phyloP scores from a whole-genome alignment of 2,329 filamentous ascomycete species.

The Sporothrix inflata region DNA sequence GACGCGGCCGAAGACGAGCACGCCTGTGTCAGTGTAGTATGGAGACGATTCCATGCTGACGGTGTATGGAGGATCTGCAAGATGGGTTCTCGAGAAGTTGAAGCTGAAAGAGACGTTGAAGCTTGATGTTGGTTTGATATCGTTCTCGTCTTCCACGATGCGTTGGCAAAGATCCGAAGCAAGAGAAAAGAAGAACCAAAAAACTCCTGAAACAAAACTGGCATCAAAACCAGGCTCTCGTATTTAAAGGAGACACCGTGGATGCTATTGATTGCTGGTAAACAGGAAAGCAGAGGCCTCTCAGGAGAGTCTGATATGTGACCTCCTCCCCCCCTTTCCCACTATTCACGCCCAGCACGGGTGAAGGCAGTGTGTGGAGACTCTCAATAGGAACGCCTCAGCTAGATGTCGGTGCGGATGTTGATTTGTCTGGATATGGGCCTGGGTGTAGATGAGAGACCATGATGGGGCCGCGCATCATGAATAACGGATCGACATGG shows the following conservation, averaged over 20 bases:
- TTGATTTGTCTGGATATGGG: background rate
- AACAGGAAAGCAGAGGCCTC: background rate
- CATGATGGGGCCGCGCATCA: slow-evolving; percentile 17
- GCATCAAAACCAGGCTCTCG: background rate
- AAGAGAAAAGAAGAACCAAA: background rate
- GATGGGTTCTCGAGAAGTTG: too few species aligned
- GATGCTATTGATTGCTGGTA: background rate
- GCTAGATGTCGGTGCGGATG: background rate
- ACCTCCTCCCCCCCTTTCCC: background rate
- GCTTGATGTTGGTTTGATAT: background rate
- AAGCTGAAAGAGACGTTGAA: background rate
- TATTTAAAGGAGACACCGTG: background rate
- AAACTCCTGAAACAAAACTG: background rate
- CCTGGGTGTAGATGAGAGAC: background rate
- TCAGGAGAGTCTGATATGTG: slow-evolving; percentile 15
- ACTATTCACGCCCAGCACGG: slow-evolving; percentile 6
- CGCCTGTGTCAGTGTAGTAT: slow-evolving; percentile 21
- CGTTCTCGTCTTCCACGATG: background rate
- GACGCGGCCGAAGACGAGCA: slow-evolving; percentile 28
- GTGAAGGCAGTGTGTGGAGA: background rate
- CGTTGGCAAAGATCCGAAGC: background rate
- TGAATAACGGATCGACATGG: slow-evolving; percentile 26
- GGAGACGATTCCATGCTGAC: background rate
- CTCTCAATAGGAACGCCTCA: background rate
- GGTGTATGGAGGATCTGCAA: background rate